Base-by-base conservation (phyloP, 257 asterid genomes). In the Prunella vulgaris region DNA sequence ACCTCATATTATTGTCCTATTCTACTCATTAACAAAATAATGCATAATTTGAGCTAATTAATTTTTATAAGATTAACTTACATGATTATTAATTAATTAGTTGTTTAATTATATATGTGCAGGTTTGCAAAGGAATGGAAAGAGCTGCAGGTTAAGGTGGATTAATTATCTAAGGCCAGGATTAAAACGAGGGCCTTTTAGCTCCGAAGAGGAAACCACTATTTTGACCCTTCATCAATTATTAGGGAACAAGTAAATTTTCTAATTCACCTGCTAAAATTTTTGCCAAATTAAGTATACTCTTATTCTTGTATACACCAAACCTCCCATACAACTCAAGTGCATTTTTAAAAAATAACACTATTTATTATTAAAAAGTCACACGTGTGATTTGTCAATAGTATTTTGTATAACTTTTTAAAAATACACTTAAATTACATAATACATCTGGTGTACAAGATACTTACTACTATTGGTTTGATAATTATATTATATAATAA, bases 111-210 rank as follows among this genome's bases (percentile, higher is more conserved):
- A 32, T 25, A 30, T 78, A 25, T 49, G 28, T 25, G 28, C 85
- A 92, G 96, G 95, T 75, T 73, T 92, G 38, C 87, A 89, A n/a
- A 87, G 98, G 62, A 89, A 78, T 67, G 98, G 96, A 21, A 92
- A 92, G 84, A 92, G 98, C 78, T 87, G 98, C 81, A 81, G 98
- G 62, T 72, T 92, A 37, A 82, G 98, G 70, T 92, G 98, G 98
- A 83, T 89, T 74, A 92, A 92, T 76, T 92, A 92, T 65, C 66
- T 92, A 30, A 61, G 98, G 75, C 96, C 98, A 0, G 98, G 98
- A 40, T 37, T 92, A 72, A 92, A 92, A 52, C 82, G 89, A 57
- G 98, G 90, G 53, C 68, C 81, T 24, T 89, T 89, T 78, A 81
- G 77, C 70, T 2, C 30, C 10, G 84, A 86, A 13, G 98, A 92